phyloP scores from a whole-genome alignment of 306 rosid genomes.

The Inga laurina region DNA sequence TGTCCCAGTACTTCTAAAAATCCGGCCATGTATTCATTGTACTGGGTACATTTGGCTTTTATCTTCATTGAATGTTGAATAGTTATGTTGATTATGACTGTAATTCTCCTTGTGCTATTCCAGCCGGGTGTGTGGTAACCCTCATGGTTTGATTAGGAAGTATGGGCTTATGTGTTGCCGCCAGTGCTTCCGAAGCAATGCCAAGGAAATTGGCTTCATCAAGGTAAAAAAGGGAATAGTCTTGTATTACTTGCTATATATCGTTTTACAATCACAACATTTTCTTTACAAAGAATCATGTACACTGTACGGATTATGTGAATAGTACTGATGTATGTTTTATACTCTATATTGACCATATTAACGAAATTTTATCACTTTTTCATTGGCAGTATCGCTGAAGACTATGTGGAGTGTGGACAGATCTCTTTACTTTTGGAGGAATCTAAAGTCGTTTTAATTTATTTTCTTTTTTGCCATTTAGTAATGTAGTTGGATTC shows the following conservation, averaged over 20 bases:
- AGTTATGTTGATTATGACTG: neutral
- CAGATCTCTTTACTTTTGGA: neutral
- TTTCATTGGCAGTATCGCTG: slow-evolving; percentile 3
- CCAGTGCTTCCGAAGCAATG: slow-evolving; percentile 76
- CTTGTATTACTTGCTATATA: neutral
- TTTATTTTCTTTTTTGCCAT: neutral
- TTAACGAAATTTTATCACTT: neutral
- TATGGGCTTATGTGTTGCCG: slow-evolving; percentile 73
- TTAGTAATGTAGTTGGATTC: neutral
- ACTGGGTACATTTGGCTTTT: neutral
- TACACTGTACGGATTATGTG: neutral
- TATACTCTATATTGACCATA: neutral
- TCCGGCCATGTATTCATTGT: neutral
- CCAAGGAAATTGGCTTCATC: slow-evolving; percentile 50
- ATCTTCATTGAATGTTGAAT: neutral
- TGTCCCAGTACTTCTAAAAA: neutral
- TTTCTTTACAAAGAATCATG: neutral
- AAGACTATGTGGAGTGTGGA: neutral
- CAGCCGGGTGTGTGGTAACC: slow-evolving; percentile 66
- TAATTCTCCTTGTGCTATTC: slow-evolving; percentile 10
- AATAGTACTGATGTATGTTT: too few species aligned
- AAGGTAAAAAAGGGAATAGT: neutral
- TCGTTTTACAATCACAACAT: neutral
- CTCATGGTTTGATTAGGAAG: slow-evolving; percentile 69
- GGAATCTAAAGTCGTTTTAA: neutral